Percentiles rank a stretch among this genome's conserved stretches.
These are phyloP conservation scores for Linnemannia schmuckeri DNA, from an alignment of 192 early-diverging fungal species.

Conservation along the genomic window DNA sequence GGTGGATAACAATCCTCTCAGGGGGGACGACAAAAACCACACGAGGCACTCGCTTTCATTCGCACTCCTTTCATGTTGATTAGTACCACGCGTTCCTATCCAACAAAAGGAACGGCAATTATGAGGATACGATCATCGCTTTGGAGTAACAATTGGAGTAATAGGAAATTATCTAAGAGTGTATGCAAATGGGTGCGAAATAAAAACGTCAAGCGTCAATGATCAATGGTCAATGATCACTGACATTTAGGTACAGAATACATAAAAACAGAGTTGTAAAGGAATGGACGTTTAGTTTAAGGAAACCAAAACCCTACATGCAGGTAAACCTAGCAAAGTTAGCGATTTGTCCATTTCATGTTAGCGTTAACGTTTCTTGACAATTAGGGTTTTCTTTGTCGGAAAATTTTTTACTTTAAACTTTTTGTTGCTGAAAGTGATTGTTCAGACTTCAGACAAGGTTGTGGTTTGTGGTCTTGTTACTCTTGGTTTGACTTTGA, in stretches of 20 bases:
- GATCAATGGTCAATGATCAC: no score
- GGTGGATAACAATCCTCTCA: background rate
- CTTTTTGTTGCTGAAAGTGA: background rate
- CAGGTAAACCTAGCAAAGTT: background rate
- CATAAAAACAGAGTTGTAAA: no score
- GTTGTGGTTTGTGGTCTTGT: background rate
- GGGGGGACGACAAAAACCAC: background rate
- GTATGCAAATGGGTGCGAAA: no score
- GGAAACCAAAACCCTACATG: background rate
- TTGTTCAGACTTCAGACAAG: background rate
- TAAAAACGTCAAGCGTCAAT: no score
- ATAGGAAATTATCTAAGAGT: no score
- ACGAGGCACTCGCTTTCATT: background rate
- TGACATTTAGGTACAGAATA: no score
- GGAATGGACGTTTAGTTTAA: no score
- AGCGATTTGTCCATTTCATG: background rate
- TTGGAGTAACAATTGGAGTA: no score
- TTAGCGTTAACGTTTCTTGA: background rate
- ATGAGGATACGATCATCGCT: no score
- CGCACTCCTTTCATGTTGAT: background rate
- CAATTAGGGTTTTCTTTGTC: background rate
- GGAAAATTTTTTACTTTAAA: conserved; percentile 3
- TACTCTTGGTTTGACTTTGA: background rate
- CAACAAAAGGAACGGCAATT: no score
- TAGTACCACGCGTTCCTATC: no score